These are phyloP conservation scores for Heterobasidion annosum DNA, from an alignment of 1,284 basidiomycete genomes.

Conservation along the genomic window DNA sequence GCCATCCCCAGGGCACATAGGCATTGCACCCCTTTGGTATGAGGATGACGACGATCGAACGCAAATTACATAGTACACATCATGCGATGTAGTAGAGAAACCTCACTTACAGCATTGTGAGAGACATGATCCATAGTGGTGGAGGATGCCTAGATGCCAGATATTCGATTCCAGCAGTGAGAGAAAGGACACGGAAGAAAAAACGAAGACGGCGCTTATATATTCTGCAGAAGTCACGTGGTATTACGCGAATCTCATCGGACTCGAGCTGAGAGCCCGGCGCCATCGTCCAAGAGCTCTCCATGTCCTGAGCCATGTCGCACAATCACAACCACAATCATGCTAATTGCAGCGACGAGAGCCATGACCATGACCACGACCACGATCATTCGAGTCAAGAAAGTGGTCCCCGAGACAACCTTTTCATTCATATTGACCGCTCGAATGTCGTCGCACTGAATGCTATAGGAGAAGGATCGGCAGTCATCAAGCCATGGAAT, in stretches of 20 bases:
- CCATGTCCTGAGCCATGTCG: conserved; percentile 20
- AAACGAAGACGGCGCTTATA: too few relatives aligned
- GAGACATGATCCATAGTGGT: too few relatives aligned
- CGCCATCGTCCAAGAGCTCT: too few relatives aligned
- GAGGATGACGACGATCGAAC: conserved; percentile 57
- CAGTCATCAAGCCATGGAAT: conserved; percentile 73
- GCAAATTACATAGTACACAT: conserved; percentile 76
- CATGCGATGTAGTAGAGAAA: conserved; percentile 20
- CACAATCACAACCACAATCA: conserved; percentile 37
- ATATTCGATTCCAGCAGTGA: too few relatives aligned
- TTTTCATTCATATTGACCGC: conserved; percentile 62
- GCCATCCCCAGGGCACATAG: conserved; percentile 57
- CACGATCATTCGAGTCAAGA: conserved; percentile 33
- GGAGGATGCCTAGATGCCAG: too few relatives aligned
- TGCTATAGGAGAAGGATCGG: conserved; percentile 33
- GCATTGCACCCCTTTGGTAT: conserved; percentile 66
- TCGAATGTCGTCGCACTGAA: conserved; percentile 68
- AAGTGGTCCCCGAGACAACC: conserved; percentile 57
- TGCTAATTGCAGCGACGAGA: conserved; percentile 43
- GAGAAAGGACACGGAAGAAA: too few relatives aligned
- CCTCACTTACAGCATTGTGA: neutral
- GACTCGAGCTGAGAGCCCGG: too few relatives aligned
- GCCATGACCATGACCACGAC: conserved; percentile 45
- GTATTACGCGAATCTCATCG: too few relatives aligned
- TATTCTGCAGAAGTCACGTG: too few relatives aligned